Percentiles rank a stretch among this genome's conserved stretches.
Evolutionary conservation across 2,329 filamentous ascomycete genomes (phyloP).

Genomic region (Xylariaceae sp.): DNA sequence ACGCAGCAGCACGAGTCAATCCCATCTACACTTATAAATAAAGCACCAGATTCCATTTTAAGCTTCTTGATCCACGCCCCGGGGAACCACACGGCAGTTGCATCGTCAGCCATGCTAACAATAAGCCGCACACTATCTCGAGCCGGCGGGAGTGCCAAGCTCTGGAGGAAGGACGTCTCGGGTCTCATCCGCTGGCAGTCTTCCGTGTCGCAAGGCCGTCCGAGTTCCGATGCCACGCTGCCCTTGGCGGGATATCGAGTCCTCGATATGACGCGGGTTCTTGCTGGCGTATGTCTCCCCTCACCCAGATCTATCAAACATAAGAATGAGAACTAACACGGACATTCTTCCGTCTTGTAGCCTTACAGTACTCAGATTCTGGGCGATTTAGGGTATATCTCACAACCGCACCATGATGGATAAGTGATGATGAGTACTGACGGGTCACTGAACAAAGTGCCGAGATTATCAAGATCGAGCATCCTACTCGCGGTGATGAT

Average conservation of each 20-base stretch:
- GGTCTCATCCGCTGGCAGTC: conserved; percentile 24
- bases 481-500: conserved; percentile 85
- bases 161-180: conserved; percentile 3
- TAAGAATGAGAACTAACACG: conserved; percentile 9
- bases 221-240: conserved; percentile 32
- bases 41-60: too few species aligned
- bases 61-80: background rate
- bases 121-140: conserved; percentile 9
- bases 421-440: conserved; percentile 18
- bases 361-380: conserved; percentile 97
- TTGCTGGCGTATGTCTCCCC: conserved; percentile 72
- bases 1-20: too few species aligned
- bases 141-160: conserved; percentile 10
- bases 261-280: conserved; percentile 91
- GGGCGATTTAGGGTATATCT: conserved; percentile 81
- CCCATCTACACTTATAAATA: too few species aligned
- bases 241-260: conserved; percentile 84
- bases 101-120: conserved; percentile 21
- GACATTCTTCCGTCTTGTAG: conserved; percentile 41
- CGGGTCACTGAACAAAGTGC: conserved; percentile 47
- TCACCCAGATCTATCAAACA: background rate
- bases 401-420: background rate
- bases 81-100: background rate
- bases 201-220: conserved; percentile 25
- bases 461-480: conserved; percentile 96